Evolutionary conservation across 2,329 filamentous ascomycete species (phyloP), one percentile per base, ranked within the genome.

Genomic region (Aureobasidium sp.): DNA sequence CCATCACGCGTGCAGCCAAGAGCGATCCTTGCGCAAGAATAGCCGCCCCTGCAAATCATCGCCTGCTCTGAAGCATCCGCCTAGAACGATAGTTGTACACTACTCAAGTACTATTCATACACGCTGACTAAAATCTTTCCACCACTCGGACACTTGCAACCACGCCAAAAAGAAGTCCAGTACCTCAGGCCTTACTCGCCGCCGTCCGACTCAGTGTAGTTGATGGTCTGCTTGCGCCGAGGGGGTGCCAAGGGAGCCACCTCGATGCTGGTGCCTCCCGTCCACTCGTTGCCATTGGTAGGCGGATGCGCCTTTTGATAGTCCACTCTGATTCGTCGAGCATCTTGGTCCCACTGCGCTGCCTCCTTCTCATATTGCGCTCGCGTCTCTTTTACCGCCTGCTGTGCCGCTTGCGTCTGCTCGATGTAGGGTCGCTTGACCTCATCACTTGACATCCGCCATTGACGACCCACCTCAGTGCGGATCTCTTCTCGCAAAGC

Each of bases 401-500:
- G 79, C 72, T 92, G 92, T 67, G 90, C 87, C 58, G 81, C 81
- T 61, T 86, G 81, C 4, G 89, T 89, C 71, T 87, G 82, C 31
- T 91, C 87, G 53, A 92, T 82, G 70, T 89, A 97, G 0, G 91
- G 92, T 70, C 83, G 82, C 70, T 88, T 90, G 67, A 86, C 82
- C 48, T 89, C 88, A 6, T 85, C 80, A 1, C 81, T 76, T 0
- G 89, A 86, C 55, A 89, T 88, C 68, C 88, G 90, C 94, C 94
- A 99, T 87, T 94, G 92, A 71, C 88, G 87, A 31, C 92, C 92
- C 11, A 94, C 84, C 72, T 91, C 90, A 56, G 87, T 84, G 37
- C 94, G 89, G 62, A 97, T 89, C 70, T 96, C 90, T 69, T 86
- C 82, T 45, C 84, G 80, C 2, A 80, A 77, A 2, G 82, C 83